phyloP scores from a whole-genome alignment of 2,329 filamentous ascomycete genomes.

The Trichoderma simmonsii region DNA sequence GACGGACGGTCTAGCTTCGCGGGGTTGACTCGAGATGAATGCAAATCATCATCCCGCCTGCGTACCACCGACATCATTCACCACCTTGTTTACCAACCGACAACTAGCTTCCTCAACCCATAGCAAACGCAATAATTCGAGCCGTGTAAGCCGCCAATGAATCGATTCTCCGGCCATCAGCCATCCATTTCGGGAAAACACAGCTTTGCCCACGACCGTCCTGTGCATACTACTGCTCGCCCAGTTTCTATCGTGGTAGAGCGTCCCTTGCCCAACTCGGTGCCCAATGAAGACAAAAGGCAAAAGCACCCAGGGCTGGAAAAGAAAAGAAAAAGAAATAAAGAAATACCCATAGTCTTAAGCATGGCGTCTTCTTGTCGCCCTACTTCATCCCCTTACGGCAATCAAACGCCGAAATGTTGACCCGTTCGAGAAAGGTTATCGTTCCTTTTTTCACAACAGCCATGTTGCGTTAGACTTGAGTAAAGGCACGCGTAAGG shows the following conservation, averaged over 20 bases:
- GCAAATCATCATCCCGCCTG: neutral
- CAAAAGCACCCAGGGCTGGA: neutral
- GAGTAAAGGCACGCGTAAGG: conserved; percentile 41
- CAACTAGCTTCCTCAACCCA: neutral
- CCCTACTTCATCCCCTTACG: neutral
- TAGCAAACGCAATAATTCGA: neutral
- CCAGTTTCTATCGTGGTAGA: neutral
- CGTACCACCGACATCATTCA: neutral
- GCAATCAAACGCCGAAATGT: neutral
- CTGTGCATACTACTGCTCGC: neutral
- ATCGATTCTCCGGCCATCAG: neutral
- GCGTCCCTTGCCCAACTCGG: neutral
- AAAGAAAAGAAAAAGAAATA: neutral
- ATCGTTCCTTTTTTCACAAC: neutral
- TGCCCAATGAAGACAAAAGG: neutral
- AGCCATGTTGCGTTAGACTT: neutral
- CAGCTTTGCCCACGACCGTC: neutral
- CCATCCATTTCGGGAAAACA: neutral
- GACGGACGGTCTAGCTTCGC: neutral
- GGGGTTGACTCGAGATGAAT: neutral
- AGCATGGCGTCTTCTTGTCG: neutral
- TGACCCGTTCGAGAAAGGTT: neutral
- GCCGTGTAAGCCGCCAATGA: neutral
- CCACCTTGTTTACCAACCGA: neutral
- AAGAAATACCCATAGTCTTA: neutral